phyloP scores from a whole-genome alignment of 2,329 filamentous ascomycete genomes.

The Scedosporium minutisporum region DNA sequence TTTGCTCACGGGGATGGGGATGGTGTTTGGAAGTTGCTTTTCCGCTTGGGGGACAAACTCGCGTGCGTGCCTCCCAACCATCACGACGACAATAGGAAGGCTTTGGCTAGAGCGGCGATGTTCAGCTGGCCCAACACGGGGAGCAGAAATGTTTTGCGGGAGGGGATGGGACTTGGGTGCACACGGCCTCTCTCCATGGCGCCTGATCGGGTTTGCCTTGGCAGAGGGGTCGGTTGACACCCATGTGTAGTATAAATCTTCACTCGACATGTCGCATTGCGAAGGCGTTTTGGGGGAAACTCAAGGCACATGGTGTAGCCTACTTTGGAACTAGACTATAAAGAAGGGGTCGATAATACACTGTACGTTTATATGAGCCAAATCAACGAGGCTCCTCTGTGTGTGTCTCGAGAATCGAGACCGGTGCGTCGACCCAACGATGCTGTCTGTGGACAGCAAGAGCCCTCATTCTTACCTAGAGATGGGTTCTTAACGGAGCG shows the following conservation, averaged over 20 bases:
- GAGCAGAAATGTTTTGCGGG: background rate
- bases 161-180: background rate
- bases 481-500: slow-evolving; percentile 73
- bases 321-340: slow-evolving; percentile 14
- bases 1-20: background rate
- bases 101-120: no score
- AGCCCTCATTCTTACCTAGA: slow-evolving; percentile 54
- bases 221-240: background rate
- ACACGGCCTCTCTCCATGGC: background rate
- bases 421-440: slow-evolving; percentile 43
- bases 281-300: slow-evolving; percentile 5
- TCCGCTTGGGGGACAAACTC: no score
- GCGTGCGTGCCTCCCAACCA: no score
- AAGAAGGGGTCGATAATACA: slow-evolving; percentile 9
- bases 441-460: slow-evolving; percentile 69
- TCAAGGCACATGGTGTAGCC: slow-evolving; percentile 5
- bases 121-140: no score
- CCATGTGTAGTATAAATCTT: slow-evolving; percentile 8
- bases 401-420: background rate
- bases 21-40: background rate
- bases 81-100: no score
- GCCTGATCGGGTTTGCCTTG: background rate
- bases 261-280: slow-evolving; percentile 8
- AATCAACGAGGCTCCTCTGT: background rate
- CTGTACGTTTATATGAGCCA: slow-evolving; percentile 6